These are phyloP conservation scores for Annulohypoxylon bovei DNA, from an alignment of 495 filamentous ascomycete genomes.

Conservation along the genomic window DNA sequence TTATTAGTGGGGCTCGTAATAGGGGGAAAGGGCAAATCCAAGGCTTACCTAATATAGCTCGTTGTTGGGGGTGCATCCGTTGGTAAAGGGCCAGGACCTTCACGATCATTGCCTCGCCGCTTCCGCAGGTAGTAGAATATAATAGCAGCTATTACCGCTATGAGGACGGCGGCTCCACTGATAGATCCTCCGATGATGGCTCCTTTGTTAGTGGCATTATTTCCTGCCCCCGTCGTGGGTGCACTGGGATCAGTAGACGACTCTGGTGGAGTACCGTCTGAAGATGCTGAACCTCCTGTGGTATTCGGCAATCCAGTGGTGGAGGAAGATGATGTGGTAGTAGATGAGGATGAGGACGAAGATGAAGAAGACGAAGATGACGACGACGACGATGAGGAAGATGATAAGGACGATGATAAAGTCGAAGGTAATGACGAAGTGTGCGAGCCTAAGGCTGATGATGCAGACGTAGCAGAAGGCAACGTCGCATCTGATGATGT, in stretches of 20 bases:
- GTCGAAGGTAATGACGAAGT: conserved; percentile 22
- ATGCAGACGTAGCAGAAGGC: conserved; percentile 26
- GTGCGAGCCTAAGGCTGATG: conserved; percentile 21
- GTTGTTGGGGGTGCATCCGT: conserved; percentile 36
- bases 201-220: conserved; percentile 46
- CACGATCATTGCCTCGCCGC: conserved; percentile 48
- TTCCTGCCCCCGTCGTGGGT: conserved; percentile 5
- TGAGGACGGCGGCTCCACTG: conserved; percentile 49
- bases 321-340: conserved; percentile 12
- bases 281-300: neutral
- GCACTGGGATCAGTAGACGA: conserved; percentile 22
- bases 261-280: conserved; percentile 13
- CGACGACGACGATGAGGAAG: conserved; percentile 31
- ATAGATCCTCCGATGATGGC: conserved; percentile 59
- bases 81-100: conserved; percentile 43
- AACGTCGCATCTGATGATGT: conserved; percentile 27
- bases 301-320: conserved; percentile 16
- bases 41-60: conserved; percentile 48
- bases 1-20: neutral
- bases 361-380: conserved; percentile 29
- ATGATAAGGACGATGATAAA: conserved; percentile 22
- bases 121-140: conserved; percentile 48
- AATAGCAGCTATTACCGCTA: conserved; percentile 44
- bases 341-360: conserved; percentile 29
- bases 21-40: neutral